Conservation (phyloP, 108 stramenopile species). For the Fistulifera solaris region DNA sequence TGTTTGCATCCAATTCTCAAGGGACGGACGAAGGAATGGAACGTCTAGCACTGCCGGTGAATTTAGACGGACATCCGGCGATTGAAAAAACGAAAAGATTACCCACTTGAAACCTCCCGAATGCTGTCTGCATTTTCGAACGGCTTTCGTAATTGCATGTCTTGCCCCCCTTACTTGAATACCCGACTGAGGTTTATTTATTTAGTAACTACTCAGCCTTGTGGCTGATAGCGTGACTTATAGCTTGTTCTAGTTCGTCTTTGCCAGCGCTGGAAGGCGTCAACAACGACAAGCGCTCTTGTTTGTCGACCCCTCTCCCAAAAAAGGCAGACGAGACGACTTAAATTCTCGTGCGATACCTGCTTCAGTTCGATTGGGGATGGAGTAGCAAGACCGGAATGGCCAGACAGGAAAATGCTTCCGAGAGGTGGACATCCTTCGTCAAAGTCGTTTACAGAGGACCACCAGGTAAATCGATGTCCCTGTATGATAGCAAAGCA, state of each 20-base stretch:
- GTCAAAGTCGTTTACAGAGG: slow-evolving; percentile 62
- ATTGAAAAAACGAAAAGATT: too few relatives aligned
- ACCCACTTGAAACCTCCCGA: too few relatives aligned
- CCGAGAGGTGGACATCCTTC: slow-evolving; percentile 60
- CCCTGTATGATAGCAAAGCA: slow-evolving; percentile 72
- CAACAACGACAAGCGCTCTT: slow-evolving; percentile 49
- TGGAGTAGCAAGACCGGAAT: slow-evolving; percentile 69
- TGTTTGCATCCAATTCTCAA: too few relatives aligned
- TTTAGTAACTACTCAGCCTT: too few relatives aligned
- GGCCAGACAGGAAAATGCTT: slow-evolving; percentile 63
- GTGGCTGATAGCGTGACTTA: background rate
- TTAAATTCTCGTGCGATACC: slow-evolving; percentile 32
- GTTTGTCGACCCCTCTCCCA: slow-evolving; percentile 45
- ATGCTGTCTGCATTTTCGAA: too few relatives aligned
- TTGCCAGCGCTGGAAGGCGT: background rate
- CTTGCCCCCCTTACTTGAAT: too few relatives aligned
- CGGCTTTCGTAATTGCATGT: too few relatives aligned
- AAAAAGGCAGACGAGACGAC: slow-evolving; percentile 39
- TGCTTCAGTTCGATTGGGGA: slow-evolving; percentile 68
- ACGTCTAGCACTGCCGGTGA: too few relatives aligned
- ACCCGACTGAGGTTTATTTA: too few relatives aligned
- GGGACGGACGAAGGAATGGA: too few relatives aligned
- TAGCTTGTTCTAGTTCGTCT: slow-evolving; percentile 1
- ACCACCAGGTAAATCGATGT: slow-evolving; percentile 79
- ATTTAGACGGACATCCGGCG: too few relatives aligned